These are phyloP conservation scores for Blastomyces parvus DNA, from an alignment of 2,329 filamentous ascomycete species.

Conservation along the genomic window DNA sequence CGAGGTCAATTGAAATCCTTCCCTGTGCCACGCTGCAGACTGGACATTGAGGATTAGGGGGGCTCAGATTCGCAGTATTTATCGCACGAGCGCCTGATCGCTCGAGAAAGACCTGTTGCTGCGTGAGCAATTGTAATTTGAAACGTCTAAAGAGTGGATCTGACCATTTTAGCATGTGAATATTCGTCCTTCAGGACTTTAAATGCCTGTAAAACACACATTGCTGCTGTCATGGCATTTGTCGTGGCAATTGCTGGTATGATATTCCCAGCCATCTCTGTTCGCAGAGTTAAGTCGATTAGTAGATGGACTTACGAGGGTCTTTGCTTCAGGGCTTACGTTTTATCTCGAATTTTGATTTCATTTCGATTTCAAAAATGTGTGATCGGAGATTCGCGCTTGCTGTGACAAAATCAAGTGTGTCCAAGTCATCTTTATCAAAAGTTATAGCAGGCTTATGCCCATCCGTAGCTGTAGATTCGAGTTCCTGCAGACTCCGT, in stretches of 20 bases:
- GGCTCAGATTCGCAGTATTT: conserved; percentile 45
- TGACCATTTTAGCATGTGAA: conserved; percentile 62
- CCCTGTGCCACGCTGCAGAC: conserved; percentile 69
- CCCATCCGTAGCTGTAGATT: conserved; percentile 39
- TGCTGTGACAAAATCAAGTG: conserved; percentile 85
- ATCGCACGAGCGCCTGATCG: conserved; percentile 51
- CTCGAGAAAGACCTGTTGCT: conserved; percentile 62
- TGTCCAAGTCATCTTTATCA: conserved; percentile 95
- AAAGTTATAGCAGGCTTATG: conserved; percentile 61
- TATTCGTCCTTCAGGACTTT: conserved; percentile 73
- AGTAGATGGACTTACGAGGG: not conserved
- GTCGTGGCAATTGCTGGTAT: conserved; percentile 97
- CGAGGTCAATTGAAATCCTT: conserved; percentile 57
- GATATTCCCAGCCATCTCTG: conserved; percentile 97
- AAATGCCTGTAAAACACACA: conserved; percentile 87
- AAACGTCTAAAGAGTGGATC: conserved; percentile 8
- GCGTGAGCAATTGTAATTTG: conserved; percentile 7
- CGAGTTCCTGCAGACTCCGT: conserved; percentile 58
- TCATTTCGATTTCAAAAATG: conserved; percentile 79
- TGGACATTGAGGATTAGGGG: conserved; percentile 71
- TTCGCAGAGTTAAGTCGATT: conserved; percentile 13
- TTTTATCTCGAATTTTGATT: conserved; percentile 94
- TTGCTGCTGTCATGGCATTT: conserved; percentile 87
- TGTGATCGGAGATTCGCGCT: conserved; percentile 81
- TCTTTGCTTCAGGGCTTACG: conserved; percentile 33